A percentile compares a stretch with the other conserved stretches of the same genome.
Evolutionary conservation across 768 basidiomycete genomes (phyloP).

Genomic region (Pleurotus cornucopiae): DNA sequence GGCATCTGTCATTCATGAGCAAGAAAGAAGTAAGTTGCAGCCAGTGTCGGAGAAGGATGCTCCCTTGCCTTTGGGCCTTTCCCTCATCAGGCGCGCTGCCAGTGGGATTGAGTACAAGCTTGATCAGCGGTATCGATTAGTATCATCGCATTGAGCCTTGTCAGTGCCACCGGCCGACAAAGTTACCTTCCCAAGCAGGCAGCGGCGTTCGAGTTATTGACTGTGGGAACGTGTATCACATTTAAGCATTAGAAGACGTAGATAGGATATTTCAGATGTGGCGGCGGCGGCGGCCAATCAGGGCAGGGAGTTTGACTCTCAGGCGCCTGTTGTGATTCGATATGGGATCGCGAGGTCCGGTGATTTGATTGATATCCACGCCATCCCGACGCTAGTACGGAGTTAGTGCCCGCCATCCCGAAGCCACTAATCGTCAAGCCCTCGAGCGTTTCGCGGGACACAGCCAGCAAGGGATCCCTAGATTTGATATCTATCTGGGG

Average conservation of each 20-base stretch:
- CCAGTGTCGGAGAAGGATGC: too few relatives aligned
- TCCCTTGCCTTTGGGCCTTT: too few relatives aligned
- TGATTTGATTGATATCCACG: background rate
- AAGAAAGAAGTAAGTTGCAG: too few relatives aligned
- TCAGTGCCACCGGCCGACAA: too few relatives aligned
- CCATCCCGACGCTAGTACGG: background rate
- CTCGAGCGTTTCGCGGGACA: background rate
- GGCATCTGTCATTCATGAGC: too few relatives aligned
- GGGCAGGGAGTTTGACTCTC: background rate
- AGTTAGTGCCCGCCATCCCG: slow-evolving; percentile 5
- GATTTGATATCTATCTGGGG: too few relatives aligned
- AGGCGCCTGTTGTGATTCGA: background rate
- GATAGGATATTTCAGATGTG: slow-evolving; percentile 4
- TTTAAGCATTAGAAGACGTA: background rate
- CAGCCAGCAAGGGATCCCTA: too few relatives aligned
- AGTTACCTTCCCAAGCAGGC: too few relatives aligned
- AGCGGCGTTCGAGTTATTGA: background rate
- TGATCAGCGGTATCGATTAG: too few relatives aligned
- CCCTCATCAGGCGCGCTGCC: too few relatives aligned
- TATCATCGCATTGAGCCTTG: too few relatives aligned
- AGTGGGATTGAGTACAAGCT: too few relatives aligned
- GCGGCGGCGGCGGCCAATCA: slow-evolving; percentile 6
- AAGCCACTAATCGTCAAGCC: background rate
- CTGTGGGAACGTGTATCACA: background rate
- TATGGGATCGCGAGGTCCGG: background rate